Percentiles rank a stretch among this genome's conserved stretches.
Evolutionary conservation across 495 filamentous ascomycete species (phyloP).

Genomic region (Oidiodendron maius): DNA sequence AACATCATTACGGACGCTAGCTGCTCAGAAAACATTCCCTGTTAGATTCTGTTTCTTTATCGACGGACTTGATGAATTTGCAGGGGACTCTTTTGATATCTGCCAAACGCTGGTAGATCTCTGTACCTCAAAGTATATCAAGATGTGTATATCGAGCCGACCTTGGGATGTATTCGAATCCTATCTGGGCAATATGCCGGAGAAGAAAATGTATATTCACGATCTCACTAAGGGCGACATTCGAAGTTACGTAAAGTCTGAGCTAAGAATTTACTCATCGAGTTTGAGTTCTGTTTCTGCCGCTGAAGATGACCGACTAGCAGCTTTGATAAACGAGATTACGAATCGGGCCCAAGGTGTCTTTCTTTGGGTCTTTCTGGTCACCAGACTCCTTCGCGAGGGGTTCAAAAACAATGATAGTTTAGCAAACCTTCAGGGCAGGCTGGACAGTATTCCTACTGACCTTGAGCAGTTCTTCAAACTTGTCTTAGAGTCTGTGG

Average conservation of each 20-base stretch:
- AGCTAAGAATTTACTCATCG: not conserved
- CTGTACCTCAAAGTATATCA: conserved; percentile 11
- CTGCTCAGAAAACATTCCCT: not conserved
- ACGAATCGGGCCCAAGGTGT: not conserved
- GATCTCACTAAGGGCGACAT: not conserved
- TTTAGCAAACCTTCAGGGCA: not conserved
- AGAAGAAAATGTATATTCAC: not conserved
- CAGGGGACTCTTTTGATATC: conserved; percentile 18
- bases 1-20: not conserved
- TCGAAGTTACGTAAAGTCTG: not conserved
- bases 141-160: conserved; percentile 30
- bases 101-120: conserved; percentile 21
- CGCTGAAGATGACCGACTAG: not conserved
- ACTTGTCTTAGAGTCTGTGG: not conserved
- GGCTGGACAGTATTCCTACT: not conserved
- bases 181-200: not conserved
- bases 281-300: not conserved
- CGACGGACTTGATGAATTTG: conserved; percentile 30
- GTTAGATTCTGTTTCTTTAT: conserved; percentile 20
- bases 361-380: conserved; percentile 2
- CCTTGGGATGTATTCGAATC: conserved; percentile 7
- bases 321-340: not conserved
- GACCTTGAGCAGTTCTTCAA: not conserved
- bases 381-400: not conserved
- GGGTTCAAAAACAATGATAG: not conserved